Conservation (phyloP, 1,284 basidiomycete species). For the Moesziomyces antarcticus region DNA sequence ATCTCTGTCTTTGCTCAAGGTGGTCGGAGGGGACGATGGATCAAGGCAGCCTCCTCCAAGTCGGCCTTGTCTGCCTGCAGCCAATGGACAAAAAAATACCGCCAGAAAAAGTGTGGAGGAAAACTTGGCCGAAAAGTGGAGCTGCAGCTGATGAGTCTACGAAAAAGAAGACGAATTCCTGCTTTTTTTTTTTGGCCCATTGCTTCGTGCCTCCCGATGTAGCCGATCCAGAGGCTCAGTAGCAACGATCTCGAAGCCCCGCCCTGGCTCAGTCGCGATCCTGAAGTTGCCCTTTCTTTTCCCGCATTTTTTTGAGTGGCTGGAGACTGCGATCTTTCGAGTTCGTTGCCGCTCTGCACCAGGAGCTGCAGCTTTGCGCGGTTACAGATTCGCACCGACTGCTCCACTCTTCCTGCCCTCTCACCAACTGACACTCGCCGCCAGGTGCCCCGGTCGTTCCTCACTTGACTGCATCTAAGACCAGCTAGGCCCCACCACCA, state of each 20-base stretch:
- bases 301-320: too few species aligned
- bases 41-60: too few species aligned
- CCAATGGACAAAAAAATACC: conserved; percentile 1
- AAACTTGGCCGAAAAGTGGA: conserved; percentile 10
- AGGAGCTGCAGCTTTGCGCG: too few species aligned
- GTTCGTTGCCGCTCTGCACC: background rate
- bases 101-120: conserved; percentile 25
- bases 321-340: too few species aligned
- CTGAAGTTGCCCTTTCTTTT: too few species aligned
- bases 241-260: too few species aligned
- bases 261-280: background rate
- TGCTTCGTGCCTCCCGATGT: background rate
- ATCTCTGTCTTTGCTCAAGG: background rate
- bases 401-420: too few species aligned
- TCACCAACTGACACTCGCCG: too few species aligned
- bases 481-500: background rate
- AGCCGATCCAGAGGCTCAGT: too few species aligned
- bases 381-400: too few species aligned
- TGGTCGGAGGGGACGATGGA: background rate
- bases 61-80: background rate
- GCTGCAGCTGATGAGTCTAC: background rate
- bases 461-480: too few species aligned
- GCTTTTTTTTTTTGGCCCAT: background rate
- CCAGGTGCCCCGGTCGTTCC: too few species aligned
- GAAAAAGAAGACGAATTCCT: background rate